Evolutionary conservation across 371 early-diverging fungal species (phyloP).

Genomic region (Rhizopus microsporus): DNA sequence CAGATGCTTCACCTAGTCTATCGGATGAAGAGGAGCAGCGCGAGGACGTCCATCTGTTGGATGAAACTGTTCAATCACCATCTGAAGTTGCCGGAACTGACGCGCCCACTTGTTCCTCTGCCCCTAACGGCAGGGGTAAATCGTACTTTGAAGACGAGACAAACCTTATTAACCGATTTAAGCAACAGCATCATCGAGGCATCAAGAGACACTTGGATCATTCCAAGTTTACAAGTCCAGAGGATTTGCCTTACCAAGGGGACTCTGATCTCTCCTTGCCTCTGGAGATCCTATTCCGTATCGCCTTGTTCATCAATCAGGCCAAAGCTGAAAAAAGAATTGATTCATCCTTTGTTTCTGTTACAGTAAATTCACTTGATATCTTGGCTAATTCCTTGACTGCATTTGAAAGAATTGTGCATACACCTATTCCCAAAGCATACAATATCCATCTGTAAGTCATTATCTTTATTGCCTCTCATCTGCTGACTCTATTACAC

Average conservation of each 20-base stretch:
- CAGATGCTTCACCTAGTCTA: background rate
- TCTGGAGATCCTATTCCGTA: slow-evolving; percentile 56
- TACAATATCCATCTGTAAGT: slow-evolving; percentile 73
- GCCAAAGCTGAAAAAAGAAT: slow-evolving; percentile 48
- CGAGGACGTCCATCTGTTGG: slow-evolving; percentile 1
- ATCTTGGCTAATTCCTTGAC: slow-evolving; percentile 66
- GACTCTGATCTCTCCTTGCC: slow-evolving; percentile 58
- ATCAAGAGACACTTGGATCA: slow-evolving; percentile 21
- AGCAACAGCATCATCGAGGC: slow-evolving; percentile 16
- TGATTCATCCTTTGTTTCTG: slow-evolving; percentile 52
- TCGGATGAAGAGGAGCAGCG: slow-evolving; percentile 15
- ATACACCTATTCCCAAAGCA: slow-evolving; percentile 80
- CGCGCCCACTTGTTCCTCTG: background rate
- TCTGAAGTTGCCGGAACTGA: slow-evolving; percentile 9
- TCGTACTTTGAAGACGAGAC: slow-evolving; percentile 2
- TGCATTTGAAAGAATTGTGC: slow-evolving; percentile 72
- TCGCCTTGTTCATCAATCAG: slow-evolving; percentile 55
- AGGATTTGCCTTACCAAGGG: slow-evolving; percentile 43
- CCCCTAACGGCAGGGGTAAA: background rate
- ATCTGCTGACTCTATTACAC: background rate
- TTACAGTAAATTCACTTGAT: slow-evolving; percentile 46
- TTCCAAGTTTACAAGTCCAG: slow-evolving; percentile 34
- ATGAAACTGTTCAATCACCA: slow-evolving; percentile 11
- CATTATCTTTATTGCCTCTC: background rate
- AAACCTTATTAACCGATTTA: slow-evolving; percentile 8